These are phyloP conservation scores for Eremochloa ophiuroides DNA, from an alignment of 176 grass and related monocot genomes.

Conservation along the genomic window DNA sequence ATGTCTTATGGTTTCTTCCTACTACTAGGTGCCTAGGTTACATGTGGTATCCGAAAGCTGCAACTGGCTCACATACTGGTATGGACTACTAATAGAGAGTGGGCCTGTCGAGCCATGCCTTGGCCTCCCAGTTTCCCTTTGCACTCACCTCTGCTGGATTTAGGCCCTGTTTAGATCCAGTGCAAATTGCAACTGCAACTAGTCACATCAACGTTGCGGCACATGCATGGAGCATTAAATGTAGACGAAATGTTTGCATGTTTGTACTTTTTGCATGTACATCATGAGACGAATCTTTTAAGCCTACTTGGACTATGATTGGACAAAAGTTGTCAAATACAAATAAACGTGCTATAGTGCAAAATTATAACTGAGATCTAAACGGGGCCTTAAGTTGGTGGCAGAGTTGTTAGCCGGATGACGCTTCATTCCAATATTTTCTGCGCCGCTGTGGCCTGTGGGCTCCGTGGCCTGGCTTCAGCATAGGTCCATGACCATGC, in stretches of 20 bases:
- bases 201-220: too few species aligned
- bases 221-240: too few species aligned
- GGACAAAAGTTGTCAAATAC: too few species aligned
- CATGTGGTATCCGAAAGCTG: constrained; percentile 32
- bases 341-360: too few species aligned
- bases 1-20: constrained; percentile 16
- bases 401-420: constrained; percentile 20
- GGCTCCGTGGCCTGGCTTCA: constrained; percentile 10
- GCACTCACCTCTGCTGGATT: constrained; percentile 24
- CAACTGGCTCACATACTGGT: constrained; percentile 9
- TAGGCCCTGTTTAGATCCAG: too few species aligned
- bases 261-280: too few species aligned
- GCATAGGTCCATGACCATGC: constrained; percentile 23
- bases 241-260: too few species aligned
- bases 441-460: constrained; percentile 22
- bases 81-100: constrained; percentile 15
- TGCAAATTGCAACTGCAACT: too few species aligned
- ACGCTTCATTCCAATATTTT: constrained; percentile 22
- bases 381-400: too few species aligned
- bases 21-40: constrained; percentile 11
- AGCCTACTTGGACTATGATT: too few species aligned
- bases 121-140: constrained; percentile 9
- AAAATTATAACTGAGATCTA: too few species aligned
- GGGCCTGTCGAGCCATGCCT: constrained; percentile 25
- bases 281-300: too few species aligned